A percentile compares a stretch with the other conserved stretches of the same genome.
Conservation (phyloP, 768 basidiomycete species). For the Leccinum truebloodii region DNA sequence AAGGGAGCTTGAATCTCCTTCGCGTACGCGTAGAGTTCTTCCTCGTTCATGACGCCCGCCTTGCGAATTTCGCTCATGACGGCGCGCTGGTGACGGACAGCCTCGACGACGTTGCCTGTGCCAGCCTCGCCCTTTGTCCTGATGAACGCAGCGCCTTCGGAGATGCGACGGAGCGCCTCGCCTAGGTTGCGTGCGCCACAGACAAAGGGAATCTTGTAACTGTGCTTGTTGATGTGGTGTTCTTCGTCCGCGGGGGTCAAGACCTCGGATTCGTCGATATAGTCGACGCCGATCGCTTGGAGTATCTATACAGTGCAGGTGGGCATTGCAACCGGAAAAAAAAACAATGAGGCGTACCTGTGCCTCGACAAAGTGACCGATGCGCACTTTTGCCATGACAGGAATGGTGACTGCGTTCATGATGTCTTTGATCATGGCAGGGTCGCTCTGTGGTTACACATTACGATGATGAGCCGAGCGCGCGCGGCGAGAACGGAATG, state of each 20-base stretch:
- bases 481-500: not conserved
- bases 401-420: conserved; percentile 94
- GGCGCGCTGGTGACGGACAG: conserved; percentile 88
- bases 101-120: conserved; percentile 89
- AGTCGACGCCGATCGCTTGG: conserved; percentile 93
- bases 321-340: not conserved
- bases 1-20: conserved; percentile 93
- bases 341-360: conserved; percentile 51
- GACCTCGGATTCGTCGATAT: conserved; percentile 94
- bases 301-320: conserved; percentile 60
- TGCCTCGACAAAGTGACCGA: conserved; percentile 97
- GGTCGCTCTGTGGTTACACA: conserved; percentile 68
- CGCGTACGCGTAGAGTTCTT: conserved; percentile 91
- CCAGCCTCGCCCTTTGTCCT: conserved; percentile 96
- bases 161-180: conserved; percentile 93
- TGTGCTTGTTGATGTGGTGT: conserved; percentile 96
- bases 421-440: conserved; percentile 95
- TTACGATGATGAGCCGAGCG: not conserved
- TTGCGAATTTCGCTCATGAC: conserved; percentile 83
- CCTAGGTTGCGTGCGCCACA: conserved; percentile 95
- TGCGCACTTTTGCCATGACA: conserved; percentile 95
- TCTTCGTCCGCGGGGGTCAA: conserved; percentile 95
- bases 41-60: conserved; percentile 87
- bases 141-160: conserved; percentile 97
- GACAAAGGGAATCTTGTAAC: conserved; percentile 93